phyloP scores from a whole-genome alignment of 148 eudicot species.

The Oxyria digyna region DNA sequence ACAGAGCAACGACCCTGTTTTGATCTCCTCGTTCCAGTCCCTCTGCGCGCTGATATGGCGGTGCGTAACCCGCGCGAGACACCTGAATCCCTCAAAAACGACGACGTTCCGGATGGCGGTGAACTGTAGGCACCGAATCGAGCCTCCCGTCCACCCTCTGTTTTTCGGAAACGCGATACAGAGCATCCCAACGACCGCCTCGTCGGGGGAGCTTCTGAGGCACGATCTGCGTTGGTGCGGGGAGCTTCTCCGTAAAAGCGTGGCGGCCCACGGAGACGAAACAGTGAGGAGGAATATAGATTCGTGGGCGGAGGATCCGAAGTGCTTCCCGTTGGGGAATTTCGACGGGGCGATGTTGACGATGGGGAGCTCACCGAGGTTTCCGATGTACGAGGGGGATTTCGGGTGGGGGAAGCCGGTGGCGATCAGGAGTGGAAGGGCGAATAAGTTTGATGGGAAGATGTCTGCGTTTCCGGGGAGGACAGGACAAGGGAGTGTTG shows the following conservation, averaged over 20 bases:
- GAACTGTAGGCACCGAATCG: slow-evolving; percentile 65
- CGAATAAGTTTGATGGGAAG: slow-evolving; percentile 86
- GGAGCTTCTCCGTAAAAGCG: slow-evolving; percentile 48
- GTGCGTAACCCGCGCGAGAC: slow-evolving; percentile 70
- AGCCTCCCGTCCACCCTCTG: slow-evolving; percentile 45
- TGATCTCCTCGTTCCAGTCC: slow-evolving; percentile 66
- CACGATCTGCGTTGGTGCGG: slow-evolving; percentile 70
- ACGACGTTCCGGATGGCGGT: slow-evolving; percentile 91
- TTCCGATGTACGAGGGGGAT: slow-evolving; percentile 81
- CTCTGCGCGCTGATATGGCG: slow-evolving; percentile 63
- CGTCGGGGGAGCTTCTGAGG: slow-evolving; percentile 38
- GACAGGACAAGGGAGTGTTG: slow-evolving; percentile 61
- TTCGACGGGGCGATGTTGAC: slow-evolving; percentile 80
- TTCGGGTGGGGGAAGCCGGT: slow-evolving; percentile 86
- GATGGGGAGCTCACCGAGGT: slow-evolving; percentile 91
- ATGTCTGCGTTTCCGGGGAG: slow-evolving; percentile 85
- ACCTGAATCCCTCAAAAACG: slow-evolving; percentile 19
- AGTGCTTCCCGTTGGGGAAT: slow-evolving; percentile 75
- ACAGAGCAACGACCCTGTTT: slow-evolving; percentile 51
- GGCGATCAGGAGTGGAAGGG: slow-evolving; percentile 67
- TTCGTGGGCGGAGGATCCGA: slow-evolving; percentile 72
- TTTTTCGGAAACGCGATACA: slow-evolving; percentile 95
- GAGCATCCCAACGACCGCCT: slow-evolving; percentile 56
- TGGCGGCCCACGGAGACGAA: slow-evolving; percentile 32
- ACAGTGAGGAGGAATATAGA: slow-evolving; percentile 35